These are phyloP conservation scores for Skeletonema costatum DNA, from an alignment of 108 stramenopile genomes.

Conservation along the genomic window DNA sequence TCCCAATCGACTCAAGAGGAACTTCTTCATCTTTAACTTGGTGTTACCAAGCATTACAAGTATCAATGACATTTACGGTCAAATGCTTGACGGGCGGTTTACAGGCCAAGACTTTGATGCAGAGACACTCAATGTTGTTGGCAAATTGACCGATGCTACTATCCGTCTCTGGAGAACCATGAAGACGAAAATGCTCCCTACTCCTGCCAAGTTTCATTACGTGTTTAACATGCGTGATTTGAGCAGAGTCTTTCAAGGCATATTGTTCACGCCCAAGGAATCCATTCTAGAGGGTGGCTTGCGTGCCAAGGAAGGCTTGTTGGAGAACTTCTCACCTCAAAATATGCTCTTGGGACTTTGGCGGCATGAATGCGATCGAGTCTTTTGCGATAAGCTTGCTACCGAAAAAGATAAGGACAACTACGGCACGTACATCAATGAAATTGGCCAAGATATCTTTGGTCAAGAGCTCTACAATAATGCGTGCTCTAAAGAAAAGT, in stretches of 20 bases:
- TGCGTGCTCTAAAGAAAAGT: constrained; percentile 51
- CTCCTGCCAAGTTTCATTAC: constrained; percentile 94
- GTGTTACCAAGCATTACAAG: constrained; percentile 88
- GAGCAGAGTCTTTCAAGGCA: constrained; percentile 89
- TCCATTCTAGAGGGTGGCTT: constrained; percentile 72
- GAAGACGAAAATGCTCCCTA: constrained; percentile 90
- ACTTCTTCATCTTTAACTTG: constrained; percentile 92
- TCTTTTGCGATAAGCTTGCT: constrained; percentile 89
- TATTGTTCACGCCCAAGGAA: constrained; percentile 83
- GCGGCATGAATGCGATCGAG: constrained; percentile 90
- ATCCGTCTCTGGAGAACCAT: constrained; percentile 82
- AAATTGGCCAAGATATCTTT: constrained; percentile 59
- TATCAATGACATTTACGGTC: constrained; percentile 94
- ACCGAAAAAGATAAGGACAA: constrained; percentile 83
- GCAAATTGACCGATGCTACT: constrained; percentile 79
- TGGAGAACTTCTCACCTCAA: constrained; percentile 51
- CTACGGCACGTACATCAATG: constrained; percentile 63
- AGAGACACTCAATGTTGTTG: constrained; percentile 54
- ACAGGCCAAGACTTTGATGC: constrained; percentile 59
- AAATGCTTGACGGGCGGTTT: constrained; percentile 87
- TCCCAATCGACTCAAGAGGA: constrained; percentile 90
- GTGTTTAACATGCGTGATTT: constrained; percentile 94
- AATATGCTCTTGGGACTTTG: constrained; percentile 75
- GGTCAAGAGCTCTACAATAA: constrained; percentile 37
- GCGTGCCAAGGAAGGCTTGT: constrained; percentile 48